Percentiles rank a stretch among this genome's conserved stretches.
Evolutionary conservation across 1,139 yeast genomes (phyloP).

Genomic region (Yamadazyma sp.): DNA sequence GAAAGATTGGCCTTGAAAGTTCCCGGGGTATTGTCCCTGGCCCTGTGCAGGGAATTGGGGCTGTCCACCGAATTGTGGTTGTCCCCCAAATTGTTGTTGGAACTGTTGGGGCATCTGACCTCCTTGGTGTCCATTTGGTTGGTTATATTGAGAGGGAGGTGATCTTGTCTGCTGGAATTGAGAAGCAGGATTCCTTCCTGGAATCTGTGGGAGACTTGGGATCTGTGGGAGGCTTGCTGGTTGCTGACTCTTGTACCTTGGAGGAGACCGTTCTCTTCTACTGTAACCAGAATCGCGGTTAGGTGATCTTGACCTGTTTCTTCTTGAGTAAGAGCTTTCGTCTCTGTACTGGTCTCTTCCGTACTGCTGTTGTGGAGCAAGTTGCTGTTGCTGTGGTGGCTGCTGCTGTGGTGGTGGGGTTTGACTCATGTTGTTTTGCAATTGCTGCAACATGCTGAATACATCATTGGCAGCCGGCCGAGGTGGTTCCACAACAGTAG

Average conservation of each 20-base stretch:
- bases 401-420: constrained; percentile 5
- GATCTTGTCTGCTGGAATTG: constrained; percentile 7
- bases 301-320: constrained; percentile 61
- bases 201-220: constrained; percentile 14
- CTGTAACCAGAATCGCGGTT: constrained; percentile 21
- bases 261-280: constrained; percentile 37
- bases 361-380: constrained; percentile 1
- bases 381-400: constrained; percentile 4
- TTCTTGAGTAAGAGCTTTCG: constrained; percentile 39
- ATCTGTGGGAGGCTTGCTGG: constrained; percentile 15
- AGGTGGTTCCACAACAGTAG: constrained; percentile 11
- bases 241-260: constrained; percentile 19
- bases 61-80: not conserved
- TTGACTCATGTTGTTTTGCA: constrained; percentile 26
- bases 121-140: constrained; percentile 11
- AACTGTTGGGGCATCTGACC: constrained; percentile 7
- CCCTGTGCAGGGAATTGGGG: not conserved
- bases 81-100: constrained; percentile 8
- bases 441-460: constrained; percentile 45
- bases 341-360: constrained; percentile 16
- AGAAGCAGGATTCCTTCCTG: constrained; percentile 9
- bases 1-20: constrained; percentile 41
- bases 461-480: constrained; percentile 28
- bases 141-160: constrained; percentile 15
- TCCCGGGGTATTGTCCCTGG: constrained; percentile 4